These are phyloP conservation scores for Raffaelea ambrosiae DNA, from an alignment of 2,329 filamentous ascomycete genomes.

Conservation along the genomic window DNA sequence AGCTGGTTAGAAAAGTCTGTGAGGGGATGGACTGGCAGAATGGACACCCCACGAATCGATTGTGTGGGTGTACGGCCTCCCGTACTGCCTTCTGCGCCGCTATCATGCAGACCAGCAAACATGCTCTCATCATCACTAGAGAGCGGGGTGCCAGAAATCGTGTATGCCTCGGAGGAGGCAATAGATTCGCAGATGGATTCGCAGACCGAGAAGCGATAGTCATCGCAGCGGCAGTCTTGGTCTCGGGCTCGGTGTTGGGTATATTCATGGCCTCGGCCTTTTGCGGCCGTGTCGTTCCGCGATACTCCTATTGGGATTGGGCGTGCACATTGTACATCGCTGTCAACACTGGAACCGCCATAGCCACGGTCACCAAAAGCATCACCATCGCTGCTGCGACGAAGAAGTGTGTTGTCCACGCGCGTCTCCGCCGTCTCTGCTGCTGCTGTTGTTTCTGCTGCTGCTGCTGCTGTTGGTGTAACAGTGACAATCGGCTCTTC, in stretches of 20 bases:
- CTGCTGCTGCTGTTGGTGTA: too few species aligned
- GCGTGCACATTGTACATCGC: background rate
- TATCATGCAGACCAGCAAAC: too few species aligned
- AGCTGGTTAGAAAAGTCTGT: slow-evolving; percentile 29
- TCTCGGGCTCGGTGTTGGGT: background rate
- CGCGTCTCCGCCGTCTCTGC: slow-evolving; percentile 6
- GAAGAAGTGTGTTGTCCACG: too few species aligned
- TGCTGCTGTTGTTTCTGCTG: slow-evolving; percentile 10
- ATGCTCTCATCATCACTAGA: too few species aligned
- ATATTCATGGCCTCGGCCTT: slow-evolving; percentile 22
- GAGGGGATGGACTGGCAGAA: slow-evolving; percentile 10
- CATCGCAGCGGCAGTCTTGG: background rate
- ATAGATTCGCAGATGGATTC: background rate
- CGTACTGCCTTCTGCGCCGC: too few species aligned
- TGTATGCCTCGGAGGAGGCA: background rate
- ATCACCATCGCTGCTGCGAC: too few species aligned
- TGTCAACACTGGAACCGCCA: background rate
- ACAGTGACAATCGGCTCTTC: too few species aligned
- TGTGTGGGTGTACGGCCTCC: background rate
- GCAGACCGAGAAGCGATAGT: background rate
- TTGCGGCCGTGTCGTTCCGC: slow-evolving; percentile 38
- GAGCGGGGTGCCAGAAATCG: too few species aligned
- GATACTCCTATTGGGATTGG: background rate
- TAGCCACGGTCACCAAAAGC: background rate
- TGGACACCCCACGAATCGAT: slow-evolving; percentile 1